phyloP scores from a whole-genome alignment of 768 basidiomycete genomes.

The Serendipita vermifera region DNA sequence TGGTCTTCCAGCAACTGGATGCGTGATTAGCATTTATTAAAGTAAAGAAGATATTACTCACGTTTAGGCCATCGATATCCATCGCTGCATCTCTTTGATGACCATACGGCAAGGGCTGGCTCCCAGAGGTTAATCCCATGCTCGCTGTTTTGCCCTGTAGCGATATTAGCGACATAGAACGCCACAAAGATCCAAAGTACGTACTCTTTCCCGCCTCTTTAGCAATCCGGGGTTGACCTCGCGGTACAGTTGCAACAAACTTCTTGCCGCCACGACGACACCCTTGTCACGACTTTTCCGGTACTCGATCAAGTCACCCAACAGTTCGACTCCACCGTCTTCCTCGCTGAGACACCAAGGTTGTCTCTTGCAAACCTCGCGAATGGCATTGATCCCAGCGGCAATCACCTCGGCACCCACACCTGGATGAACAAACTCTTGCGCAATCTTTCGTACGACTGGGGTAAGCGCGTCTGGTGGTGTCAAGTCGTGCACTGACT shows the following conservation, averaged over 20 bases:
- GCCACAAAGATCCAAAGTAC: slow-evolving; percentile 19
- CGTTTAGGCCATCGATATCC: slow-evolving; percentile 81
- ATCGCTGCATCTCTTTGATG: slow-evolving; percentile 59
- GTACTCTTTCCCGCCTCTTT: slow-evolving; percentile 71
- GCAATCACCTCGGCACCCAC: slow-evolving; percentile 91
- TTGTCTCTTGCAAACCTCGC: slow-evolving; percentile 88
- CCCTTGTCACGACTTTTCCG: slow-evolving; percentile 90
- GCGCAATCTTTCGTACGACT: slow-evolving; percentile 79
- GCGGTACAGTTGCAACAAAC: slow-evolving; percentile 80
- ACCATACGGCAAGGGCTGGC: slow-evolving; percentile 68
- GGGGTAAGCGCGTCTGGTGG: slow-evolving; percentile 87
- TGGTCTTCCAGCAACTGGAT: slow-evolving; percentile 78
- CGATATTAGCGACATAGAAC: slow-evolving; percentile 11
- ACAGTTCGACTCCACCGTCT: slow-evolving; percentile 37
- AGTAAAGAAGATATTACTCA: slow-evolving; percentile 28
- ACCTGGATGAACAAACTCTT: slow-evolving; percentile 95
- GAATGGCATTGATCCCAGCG: slow-evolving; percentile 90
- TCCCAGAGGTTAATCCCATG: slow-evolving; percentile 49
- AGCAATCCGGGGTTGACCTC: slow-evolving; percentile 92
- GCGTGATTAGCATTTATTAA: background rate
- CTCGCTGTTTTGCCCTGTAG: slow-evolving; percentile 77
- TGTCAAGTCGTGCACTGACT: slow-evolving; percentile 88
- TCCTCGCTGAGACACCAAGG: slow-evolving; percentile 90
- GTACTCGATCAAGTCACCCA: slow-evolving; percentile 89
- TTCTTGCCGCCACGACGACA: slow-evolving; percentile 78